Percentiles rank a stretch among this genome's conserved stretches.
Evolutionary conservation across 2,329 filamentous ascomycete species (phyloP).

Genomic region (Exophiala calicioides): DNA sequence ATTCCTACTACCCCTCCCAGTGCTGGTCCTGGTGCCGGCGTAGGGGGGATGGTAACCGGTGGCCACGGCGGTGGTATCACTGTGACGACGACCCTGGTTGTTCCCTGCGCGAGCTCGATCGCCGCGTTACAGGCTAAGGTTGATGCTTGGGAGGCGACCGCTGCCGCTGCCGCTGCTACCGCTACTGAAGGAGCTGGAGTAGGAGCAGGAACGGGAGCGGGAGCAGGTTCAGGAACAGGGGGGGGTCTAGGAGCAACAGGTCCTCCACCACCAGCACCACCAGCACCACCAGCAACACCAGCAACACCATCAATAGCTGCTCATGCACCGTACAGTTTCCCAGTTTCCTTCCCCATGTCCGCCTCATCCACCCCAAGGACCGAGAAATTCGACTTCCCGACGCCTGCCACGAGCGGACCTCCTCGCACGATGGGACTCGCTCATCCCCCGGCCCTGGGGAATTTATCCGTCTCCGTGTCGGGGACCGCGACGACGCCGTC

Average conservation of each 20-base stretch:
- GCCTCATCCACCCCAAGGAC: conserved; percentile 5
- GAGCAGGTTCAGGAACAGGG: neutral
- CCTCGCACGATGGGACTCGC: too few species aligned
- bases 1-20: neutral
- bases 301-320: neutral
- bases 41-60: neutral
- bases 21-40: neutral
- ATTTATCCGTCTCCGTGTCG: too few species aligned
- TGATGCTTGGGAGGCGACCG: conserved; percentile 6
- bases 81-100: conserved; percentile 21
- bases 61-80: neutral
- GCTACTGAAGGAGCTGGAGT: neutral
- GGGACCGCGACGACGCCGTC: too few species aligned
- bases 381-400: conserved; percentile 5
- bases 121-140: conserved; percentile 8
- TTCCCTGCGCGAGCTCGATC: conserved; percentile 21
- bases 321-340: conserved; percentile 12
- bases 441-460: too few species aligned
- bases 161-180: neutral
- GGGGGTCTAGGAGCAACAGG: too few species aligned
- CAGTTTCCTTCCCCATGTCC: conserved; percentile 18
- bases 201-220: neutral
- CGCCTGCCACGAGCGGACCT: too few species aligned
- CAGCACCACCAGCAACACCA: too few species aligned
- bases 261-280: too few species aligned